phyloP scores from a whole-genome alignment of 495 filamentous ascomycete genomes.

The Talaromyces proteolyticus region DNA sequence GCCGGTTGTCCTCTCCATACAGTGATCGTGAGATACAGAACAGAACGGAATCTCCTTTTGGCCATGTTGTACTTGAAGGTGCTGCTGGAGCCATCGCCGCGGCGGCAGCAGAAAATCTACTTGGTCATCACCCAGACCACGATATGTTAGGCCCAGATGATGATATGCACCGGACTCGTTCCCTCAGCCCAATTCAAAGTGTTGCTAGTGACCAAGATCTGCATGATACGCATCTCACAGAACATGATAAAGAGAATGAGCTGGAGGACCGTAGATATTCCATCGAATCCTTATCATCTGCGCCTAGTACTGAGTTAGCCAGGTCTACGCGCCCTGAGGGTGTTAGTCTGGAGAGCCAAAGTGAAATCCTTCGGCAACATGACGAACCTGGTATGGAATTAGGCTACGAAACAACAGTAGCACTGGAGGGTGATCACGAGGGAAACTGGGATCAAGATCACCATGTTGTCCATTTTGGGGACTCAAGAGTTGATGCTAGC shows the following conservation, averaged over 20 bases:
- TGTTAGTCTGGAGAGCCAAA: conserved; percentile 41
- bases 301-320: conserved; percentile 48
- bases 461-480: conserved; percentile 39
- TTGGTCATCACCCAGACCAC: conserved; percentile 31
- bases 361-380: conserved; percentile 36
- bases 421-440: conserved; percentile 4
- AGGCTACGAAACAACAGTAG: conserved; percentile 27
- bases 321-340: conserved; percentile 48
- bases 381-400: conserved; percentile 25
- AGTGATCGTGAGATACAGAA: conserved; percentile 44
- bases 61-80: conserved; percentile 31
- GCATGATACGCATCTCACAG: conserved; percentile 11
- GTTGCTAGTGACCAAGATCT: conserved; percentile 59
- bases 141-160: conserved; percentile 31
- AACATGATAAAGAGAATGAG: conserved; percentile 20
- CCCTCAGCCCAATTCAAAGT: conserved; percentile 82
- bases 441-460: conserved; percentile 49
- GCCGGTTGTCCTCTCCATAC: conserved; percentile 48
- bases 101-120: conserved; percentile 37
- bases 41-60: conserved; percentile 34
- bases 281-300: conserved; percentile 45
- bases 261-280: conserved; percentile 36
- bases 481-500: conserved; percentile 42
- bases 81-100: conserved; percentile 40
- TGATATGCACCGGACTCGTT: conserved; percentile 52